Evolutionary conservation across 164 flowering plant genomes (phyloP).

Genomic region (Pachysandra terminalis): DNA sequence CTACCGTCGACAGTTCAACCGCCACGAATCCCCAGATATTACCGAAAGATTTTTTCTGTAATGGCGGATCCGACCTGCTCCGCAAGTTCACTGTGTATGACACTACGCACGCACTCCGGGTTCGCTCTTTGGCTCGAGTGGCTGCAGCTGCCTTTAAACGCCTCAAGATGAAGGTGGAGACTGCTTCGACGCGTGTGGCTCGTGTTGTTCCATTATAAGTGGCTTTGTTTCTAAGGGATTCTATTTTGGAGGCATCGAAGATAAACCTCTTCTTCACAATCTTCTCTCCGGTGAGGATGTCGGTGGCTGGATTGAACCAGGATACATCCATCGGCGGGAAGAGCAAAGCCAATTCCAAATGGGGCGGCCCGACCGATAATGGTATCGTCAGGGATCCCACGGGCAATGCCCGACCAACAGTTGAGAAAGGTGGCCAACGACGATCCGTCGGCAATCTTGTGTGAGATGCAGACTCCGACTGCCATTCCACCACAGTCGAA

Average conservation of each 20-base stretch:
- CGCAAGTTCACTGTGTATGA: too few relatives aligned
- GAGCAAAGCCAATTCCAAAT: constrained; percentile 20
- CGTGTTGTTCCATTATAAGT: neutral
- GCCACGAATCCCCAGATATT: constrained; percentile 14
- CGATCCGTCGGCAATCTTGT: constrained; percentile 42
- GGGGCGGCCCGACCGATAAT: too few relatives aligned
- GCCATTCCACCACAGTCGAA: too few relatives aligned
- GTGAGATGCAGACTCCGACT: too few relatives aligned
- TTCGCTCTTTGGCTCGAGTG: constrained; percentile 1
- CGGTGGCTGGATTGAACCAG: neutral
- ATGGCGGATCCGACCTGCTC: constrained; percentile 20
- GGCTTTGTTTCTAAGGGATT: constrained; percentile 8
- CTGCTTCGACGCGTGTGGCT: constrained; percentile 30
- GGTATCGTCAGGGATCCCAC: too few relatives aligned
- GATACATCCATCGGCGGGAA: constrained; percentile 25
- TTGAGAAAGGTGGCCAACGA: constrained; percentile 32
- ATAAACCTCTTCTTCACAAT: constrained; percentile 22
- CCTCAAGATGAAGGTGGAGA: too few relatives aligned
- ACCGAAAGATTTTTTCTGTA: constrained; percentile 23
- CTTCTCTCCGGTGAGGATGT: neutral
- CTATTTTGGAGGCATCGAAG: constrained; percentile 20
- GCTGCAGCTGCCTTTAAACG: too few relatives aligned
- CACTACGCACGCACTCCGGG: constrained; percentile 7
- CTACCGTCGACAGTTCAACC: too few relatives aligned
- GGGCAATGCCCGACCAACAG: constrained; percentile 37